A percentile compares a stretch with the other conserved stretches of the same genome.
These are phyloP conservation scores for Gossypium rotundifolium DNA, from an alignment of 345 rosid genomes.

Conservation along the genomic window DNA sequence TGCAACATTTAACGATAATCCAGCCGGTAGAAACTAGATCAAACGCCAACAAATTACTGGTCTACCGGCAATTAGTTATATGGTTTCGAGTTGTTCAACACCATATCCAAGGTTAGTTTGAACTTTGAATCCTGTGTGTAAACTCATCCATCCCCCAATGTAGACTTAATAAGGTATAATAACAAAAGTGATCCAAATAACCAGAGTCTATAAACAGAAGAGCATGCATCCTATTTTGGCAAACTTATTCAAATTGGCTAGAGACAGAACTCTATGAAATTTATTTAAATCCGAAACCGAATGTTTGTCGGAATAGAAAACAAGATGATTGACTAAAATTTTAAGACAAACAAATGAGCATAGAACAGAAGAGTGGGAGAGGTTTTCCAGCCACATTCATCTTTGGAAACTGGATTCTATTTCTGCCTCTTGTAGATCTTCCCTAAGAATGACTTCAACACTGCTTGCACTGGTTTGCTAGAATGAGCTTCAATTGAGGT, in stretches of 20 bases:
- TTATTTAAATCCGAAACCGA: background rate
- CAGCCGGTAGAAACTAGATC: no score
- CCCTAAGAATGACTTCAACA: constrained; percentile 74
- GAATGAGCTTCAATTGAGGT: constrained; percentile 62
- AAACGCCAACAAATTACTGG: no score
- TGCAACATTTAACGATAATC: no score
- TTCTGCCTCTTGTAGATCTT: constrained; percentile 90
- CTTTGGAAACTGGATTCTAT: constrained; percentile 16
- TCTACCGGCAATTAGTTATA: no score
- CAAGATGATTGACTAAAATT: background rate
- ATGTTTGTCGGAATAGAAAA: background rate
- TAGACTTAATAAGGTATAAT: no score
- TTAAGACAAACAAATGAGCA: constrained; percentile 15
- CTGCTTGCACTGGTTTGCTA: constrained; percentile 66
- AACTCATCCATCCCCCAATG: no score
- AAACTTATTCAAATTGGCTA: background rate
- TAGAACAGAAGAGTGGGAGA: constrained; percentile 6
- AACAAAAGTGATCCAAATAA: background rate
- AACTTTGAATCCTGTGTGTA: no score
- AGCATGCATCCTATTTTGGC: no score
- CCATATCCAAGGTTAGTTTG: no score
- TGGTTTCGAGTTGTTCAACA: no score
- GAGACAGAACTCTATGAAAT: background rate
- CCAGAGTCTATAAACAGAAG: background rate
- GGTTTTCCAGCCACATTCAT: background rate